Percentiles rank a stretch among this genome's conserved stretches.
These are phyloP conservation scores for Botrytis elliptica DNA, from an alignment of 2,329 filamentous ascomycete species.

Conservation along the genomic window DNA sequence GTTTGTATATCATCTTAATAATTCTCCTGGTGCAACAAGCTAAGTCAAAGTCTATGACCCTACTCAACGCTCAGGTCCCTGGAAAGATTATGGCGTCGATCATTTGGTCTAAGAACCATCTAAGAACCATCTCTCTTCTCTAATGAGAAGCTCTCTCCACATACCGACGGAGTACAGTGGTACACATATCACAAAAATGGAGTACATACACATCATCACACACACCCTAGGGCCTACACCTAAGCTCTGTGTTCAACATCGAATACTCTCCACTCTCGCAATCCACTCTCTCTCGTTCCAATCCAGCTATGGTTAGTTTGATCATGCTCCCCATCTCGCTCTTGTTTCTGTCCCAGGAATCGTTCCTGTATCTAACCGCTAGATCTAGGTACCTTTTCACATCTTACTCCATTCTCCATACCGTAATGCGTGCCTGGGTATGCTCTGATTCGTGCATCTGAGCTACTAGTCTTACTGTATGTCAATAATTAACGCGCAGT, in stretches of 20 bases:
- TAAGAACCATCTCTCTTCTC: neutral
- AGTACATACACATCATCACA: conserved; percentile 12
- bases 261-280: neutral
- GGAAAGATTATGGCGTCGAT: conserved; percentile 4
- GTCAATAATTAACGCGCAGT: conserved; percentile 2
- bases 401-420: conserved; percentile 3
- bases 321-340: conserved; percentile 15
- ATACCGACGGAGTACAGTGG: neutral
- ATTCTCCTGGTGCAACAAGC: neutral
- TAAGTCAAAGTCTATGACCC: neutral
- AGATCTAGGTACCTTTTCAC: conserved; percentile 6
- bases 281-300: conserved; percentile 7
- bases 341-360: neutral
- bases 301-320: neutral
- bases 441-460: conserved; percentile 8
- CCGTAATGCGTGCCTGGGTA: neutral
- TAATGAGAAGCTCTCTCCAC: conserved; percentile 12
- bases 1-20: neutral
- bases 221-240: neutral
- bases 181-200: neutral
- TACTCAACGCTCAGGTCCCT: conserved; percentile 8
- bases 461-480: neutral
- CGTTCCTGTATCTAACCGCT: conserved; percentile 15
- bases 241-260: neutral
- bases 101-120: neutral